Evolutionary conservation across 495 filamentous ascomycete genomes (phyloP), one percentile per base, ranked within the genome.

Genomic region (Xylaria acuta): DNA sequence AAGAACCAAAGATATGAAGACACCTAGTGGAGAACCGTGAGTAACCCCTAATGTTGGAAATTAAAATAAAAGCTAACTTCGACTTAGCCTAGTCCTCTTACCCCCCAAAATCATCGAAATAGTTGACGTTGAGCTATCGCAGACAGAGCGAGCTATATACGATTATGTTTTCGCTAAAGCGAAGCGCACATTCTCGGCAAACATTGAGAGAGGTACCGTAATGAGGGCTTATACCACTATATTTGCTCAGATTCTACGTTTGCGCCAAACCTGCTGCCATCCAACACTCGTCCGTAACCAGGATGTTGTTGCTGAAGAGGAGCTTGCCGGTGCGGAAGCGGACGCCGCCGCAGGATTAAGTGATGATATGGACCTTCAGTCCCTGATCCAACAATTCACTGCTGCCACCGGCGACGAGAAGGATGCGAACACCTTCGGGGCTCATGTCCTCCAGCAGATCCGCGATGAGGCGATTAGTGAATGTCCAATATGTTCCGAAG

Each of bases 1-100:
- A 36, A 87, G 96, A 72, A 99, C 96, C 0, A 99, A 98, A 80
- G 94, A 95, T 69, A 99, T 98, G 96, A 97, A 94, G 80, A 98
- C 94, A 0, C 96, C 96, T 0, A 90, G 94, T 54, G 96, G 97
- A 11, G 85, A 93, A 73, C 92, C 93, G 32, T 78, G 62, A 76
- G 79, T 72, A 20, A 27, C 16, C 18, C 14, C 12, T 40, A 5
- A 20, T 14, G 6, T 20, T 59, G 36, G 32, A 25, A 36, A 25
- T 5, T 41, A 6, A 22, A 27, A 11, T 4, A n/a, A 1, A 56
- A 51, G 51, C 72, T 81, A 58, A 81, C 67, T 3, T 22, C 25
- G n/a, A 27, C 71, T 16, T 65, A 81, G 79, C 22, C 81, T 99
- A 22, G 95, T 99, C 0, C 90, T 93, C 0, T 83, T 99, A 9